Conservation (phyloP, 257 asterid species). For the Solanum bukasovii region DNA sequence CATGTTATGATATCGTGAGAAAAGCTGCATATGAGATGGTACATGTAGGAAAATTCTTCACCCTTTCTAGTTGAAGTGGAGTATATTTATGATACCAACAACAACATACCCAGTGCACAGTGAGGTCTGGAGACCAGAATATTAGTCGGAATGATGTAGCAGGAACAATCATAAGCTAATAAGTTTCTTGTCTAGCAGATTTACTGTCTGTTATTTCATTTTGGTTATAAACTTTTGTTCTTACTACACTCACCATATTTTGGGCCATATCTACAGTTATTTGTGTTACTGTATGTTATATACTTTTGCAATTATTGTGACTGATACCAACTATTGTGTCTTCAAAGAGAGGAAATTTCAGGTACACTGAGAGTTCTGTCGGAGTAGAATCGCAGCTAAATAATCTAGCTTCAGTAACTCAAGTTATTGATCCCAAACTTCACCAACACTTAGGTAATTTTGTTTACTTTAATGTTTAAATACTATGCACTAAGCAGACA, state of each 20-base stretch:
- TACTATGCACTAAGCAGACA: not conserved
- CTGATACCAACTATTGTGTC: slow-evolving; percentile 2
- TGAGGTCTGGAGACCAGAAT: not conserved
- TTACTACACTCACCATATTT: not conserved
- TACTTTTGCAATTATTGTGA: not conserved
- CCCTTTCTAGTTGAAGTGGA: not conserved
- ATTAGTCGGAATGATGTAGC: not conserved
- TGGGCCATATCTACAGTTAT: not conserved
- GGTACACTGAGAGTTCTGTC: slow-evolving; percentile 79
- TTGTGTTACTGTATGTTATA: not conserved
- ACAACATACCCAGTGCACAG: not conserved
- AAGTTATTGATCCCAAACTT: slow-evolving; percentile 91
- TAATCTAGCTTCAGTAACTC: slow-evolving; percentile 84
- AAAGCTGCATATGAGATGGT: not conserved
- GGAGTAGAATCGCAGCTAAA: slow-evolving; percentile 91
- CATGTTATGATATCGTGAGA: not conserved
- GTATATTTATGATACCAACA: not conserved
- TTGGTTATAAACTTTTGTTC: not conserved
- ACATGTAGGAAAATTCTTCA: not conserved
- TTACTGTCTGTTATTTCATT: not conserved
- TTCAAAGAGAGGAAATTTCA: slow-evolving; percentile 93
- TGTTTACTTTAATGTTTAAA: not conserved
- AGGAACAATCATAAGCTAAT: not conserved
- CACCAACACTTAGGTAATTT: slow-evolving; percentile 86
- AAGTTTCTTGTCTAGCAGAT: not conserved